phyloP scores from a whole-genome alignment of 1,284 basidiomycete genomes.

The Sanghuangporus weigelae region DNA sequence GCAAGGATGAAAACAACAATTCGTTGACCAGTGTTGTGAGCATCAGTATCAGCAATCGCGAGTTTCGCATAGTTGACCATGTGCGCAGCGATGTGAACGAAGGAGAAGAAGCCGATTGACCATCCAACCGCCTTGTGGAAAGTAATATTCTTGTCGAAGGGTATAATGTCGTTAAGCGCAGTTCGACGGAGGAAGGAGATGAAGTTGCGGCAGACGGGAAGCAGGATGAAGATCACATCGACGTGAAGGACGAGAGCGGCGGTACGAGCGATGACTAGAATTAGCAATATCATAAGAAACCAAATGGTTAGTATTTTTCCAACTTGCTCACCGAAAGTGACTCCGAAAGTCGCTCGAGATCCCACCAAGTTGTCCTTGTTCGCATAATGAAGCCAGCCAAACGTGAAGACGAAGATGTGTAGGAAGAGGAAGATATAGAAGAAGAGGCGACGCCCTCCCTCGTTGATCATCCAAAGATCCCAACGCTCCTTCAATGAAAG shows the following conservation, averaged over 20 bases:
- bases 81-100: constrained; percentile 71
- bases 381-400: constrained; percentile 74
- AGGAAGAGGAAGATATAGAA: constrained; percentile 74
- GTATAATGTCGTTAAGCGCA: constrained; percentile 78
- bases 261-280: constrained; percentile 70
- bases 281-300: constrained; percentile 1
- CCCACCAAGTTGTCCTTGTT: constrained; percentile 69
- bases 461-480: constrained; percentile 86
- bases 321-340: constrained; percentile 62
- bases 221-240: constrained; percentile 84
- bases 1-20: constrained; percentile 63
- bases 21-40: constrained; percentile 47
- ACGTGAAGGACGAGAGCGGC: constrained; percentile 84
- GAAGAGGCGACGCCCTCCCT: constrained; percentile 73
- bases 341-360: constrained; percentile 64
- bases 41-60: constrained; percentile 50
- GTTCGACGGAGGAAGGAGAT: constrained; percentile 80
- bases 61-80: constrained; percentile 78
- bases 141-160: constrained; percentile 85
- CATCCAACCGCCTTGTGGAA: constrained; percentile 87
- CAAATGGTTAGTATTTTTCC: not conserved
- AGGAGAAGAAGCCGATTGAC: constrained; percentile 73
- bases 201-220: constrained; percentile 89
- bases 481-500: constrained; percentile 37
- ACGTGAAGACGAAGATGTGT: constrained; percentile 64